Percentiles rank a stretch among this genome's conserved stretches.
These are phyloP conservation scores for Dothidotthia symphoricarpi DNA, from an alignment of 2,329 filamentous ascomycete genomes.

Conservation along the genomic window DNA sequence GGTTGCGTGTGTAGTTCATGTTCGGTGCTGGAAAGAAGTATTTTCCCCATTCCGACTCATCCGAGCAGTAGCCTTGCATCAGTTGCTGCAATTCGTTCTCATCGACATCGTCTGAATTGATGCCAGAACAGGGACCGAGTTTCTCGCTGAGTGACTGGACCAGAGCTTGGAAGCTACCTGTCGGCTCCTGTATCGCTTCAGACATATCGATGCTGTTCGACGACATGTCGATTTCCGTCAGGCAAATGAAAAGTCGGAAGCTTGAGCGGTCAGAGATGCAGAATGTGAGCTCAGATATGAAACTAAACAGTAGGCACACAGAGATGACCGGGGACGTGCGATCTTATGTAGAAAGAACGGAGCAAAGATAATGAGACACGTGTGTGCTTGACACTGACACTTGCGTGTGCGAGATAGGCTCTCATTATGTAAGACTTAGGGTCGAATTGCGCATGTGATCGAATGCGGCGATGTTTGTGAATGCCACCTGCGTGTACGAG, in stretches of 20 bases:
- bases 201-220: no score
- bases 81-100: conserved; percentile 66
- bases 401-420: conserved; percentile 8
- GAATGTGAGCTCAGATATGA: neutral
- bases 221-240: no score
- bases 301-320: neutral
- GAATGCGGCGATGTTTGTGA: conserved; percentile 12
- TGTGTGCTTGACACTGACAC: conserved; percentile 6
- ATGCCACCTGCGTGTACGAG: conserved; percentile 7
- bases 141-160: conserved; percentile 70
- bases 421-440: conserved; percentile 33
- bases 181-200: conserved; percentile 10
- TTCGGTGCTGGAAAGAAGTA: conserved; percentile 72
- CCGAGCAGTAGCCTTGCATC: conserved; percentile 73
- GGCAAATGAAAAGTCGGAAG: no score
- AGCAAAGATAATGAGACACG: conserved; percentile 8
- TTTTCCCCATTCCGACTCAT: conserved; percentile 66
- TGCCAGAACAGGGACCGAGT: conserved; percentile 76
- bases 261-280: no score
- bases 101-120: conserved; percentile 79
- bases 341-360: conserved; percentile 12
- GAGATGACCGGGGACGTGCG: conserved; percentile 5
- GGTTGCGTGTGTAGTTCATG: conserved; percentile 77
- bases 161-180: conserved; percentile 61
- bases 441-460: conserved; percentile 18